These are phyloP conservation scores for Ogataea siamensis DNA, from an alignment of 805 yeast genomes.

Conservation along the genomic window DNA sequence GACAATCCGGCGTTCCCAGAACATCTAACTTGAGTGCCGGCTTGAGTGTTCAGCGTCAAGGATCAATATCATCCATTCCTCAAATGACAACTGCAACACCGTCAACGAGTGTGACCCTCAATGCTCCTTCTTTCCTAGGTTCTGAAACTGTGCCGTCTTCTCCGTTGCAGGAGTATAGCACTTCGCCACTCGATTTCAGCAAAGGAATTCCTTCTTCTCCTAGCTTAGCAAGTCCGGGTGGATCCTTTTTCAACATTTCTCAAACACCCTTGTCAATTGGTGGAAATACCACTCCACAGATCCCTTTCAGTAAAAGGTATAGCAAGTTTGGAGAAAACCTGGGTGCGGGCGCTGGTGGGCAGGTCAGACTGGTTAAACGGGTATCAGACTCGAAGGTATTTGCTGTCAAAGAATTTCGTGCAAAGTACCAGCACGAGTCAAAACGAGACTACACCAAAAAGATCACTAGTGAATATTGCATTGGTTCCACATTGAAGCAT, in stretches of 20 bases:
- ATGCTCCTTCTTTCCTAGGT: constrained; percentile 14
- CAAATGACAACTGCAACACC: constrained; percentile 15
- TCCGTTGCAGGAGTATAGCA: constrained; percentile 16
- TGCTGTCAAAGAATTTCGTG: constrained; percentile 91
- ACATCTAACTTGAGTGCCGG: constrained; percentile 38
- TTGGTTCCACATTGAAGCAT: constrained; percentile 86
- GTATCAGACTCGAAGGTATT: constrained; percentile 66
- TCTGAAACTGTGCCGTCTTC: constrained; percentile 8
- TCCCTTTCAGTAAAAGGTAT: constrained; percentile 74
- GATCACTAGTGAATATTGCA: constrained; percentile 91
- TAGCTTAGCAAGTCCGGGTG: constrained; percentile 13
- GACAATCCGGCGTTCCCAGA: constrained; percentile 26
- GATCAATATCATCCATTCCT: constrained; percentile 14
- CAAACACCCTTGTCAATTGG: constrained; percentile 32
- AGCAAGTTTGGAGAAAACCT: constrained; percentile 79
- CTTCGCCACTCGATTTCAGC: constrained; percentile 23
- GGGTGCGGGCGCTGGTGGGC: constrained; percentile 96
- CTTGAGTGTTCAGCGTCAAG: constrained; percentile 31
- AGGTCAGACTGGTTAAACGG: constrained; percentile 72
- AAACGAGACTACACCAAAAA: constrained; percentile 86
- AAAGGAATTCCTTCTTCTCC: constrained; percentile 14
- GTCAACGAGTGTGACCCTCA: constrained; percentile 17
- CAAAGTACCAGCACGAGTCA: constrained; percentile 69
- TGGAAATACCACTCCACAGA: constrained; percentile 41
- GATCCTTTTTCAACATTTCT: constrained; percentile 6